These are phyloP conservation scores for Medicago truncatula DNA, from an alignment of 306 rosid genomes.

Conservation along the genomic window MtrunA17r5.0-ANR NC_053048.1:55455001-55455500, in stretches of 20 bases:
- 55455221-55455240: constrained; percentile 6
- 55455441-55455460: constrained; percentile 14
- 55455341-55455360: constrained; percentile 1
- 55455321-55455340: constrained; percentile 1
- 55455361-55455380: not conserved
- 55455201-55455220: constrained; percentile 8
- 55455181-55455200: constrained; percentile 38
- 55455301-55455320: not conserved
- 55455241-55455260: not conserved
- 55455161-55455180: constrained; percentile 84
- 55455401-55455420: constrained; percentile 5
- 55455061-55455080: constrained; percentile 92
- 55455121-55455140: constrained; percentile 81
- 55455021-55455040: constrained; percentile 64
- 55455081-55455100: constrained; percentile 79
- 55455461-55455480: not conserved
- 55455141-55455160: constrained; percentile 74
- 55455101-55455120: constrained; percentile 90
- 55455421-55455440: not conserved
- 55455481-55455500: not conserved
- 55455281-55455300: not conserved
- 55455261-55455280: not conserved
- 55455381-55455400: constrained; percentile 23
- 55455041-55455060: constrained; percentile 61
- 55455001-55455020: constrained; percentile 95